Base-by-base conservation (phyloP, 1,284 basidiomycete species). In the Marasmius tenuissimus region DNA sequence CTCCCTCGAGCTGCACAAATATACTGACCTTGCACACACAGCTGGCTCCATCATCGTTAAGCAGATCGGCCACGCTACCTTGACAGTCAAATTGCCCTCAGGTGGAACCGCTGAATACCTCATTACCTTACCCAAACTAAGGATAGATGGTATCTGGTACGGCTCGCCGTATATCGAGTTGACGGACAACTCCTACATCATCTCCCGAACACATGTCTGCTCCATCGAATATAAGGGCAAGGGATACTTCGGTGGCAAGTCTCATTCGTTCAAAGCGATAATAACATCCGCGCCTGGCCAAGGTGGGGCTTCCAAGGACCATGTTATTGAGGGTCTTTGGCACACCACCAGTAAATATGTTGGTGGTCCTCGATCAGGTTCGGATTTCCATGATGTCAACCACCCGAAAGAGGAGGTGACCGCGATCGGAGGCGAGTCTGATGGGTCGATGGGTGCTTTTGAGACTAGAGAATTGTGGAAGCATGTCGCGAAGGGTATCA, bases 241-340 rank as follows among this genome's bases (percentile, higher is more conserved):
- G 71, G 97, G 94, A 39, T 98, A 96, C 80, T 96, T 98, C 72
- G 87, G 88, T 35, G 96, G 96, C 66, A 97, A 96, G 76, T 87
- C 93, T 2, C 97, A 99, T 78, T 84, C 88, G 10, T 97, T 93
- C 87, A 97, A 96, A 76, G 94, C 97, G 4, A 81, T 82, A 12
- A 75, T 97, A 38, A 76, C 82, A 1, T 72, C 76, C 10, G 70
- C 75, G 1, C 75, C 78, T 6, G 75, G 76, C 3, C 22, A 66
- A 49, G 67, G 59, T 58, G 71, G 40, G 62, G 73, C 78, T 60
- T 70, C 78, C 3, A 68, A 82, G 59, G 63, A 63, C 58, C 72
- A 77, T 59, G 81, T 88, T 20, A 83, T 93, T 64, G 94, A 97
- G 73, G 97, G 97, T 47, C 87, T 90, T 50, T 99, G 97, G 97